Evolutionary conservation across 2,329 filamentous ascomycete species (phyloP), one percentile per base, ranked within the genome.

Genomic region (Penicillium olsonii): DNA sequence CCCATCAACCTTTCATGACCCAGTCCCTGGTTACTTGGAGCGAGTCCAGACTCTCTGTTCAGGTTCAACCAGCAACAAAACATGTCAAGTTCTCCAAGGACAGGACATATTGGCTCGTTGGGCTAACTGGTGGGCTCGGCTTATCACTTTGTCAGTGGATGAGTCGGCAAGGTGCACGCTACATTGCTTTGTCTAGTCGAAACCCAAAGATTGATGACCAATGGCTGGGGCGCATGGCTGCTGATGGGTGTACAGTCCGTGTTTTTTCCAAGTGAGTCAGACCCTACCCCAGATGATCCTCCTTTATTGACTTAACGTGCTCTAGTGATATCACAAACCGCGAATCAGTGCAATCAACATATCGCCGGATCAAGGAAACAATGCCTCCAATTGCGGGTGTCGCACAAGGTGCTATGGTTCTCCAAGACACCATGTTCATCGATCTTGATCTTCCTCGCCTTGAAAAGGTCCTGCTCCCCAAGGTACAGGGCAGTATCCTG

Each of bases 301-400:
- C 5, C 1, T 17, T 17, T 2, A 7, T 19, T 4, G 10, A 5
- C 54, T 51, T 10, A 55, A 34, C 18, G 6, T 10, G n/a, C n/a
- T 19, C 5, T 3, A 61, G 58, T 42, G 58, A 61, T 24, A 59
- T 61, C 22, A 59, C 56, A 5, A 37, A 61, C 17, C 53, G 58
- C 15, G 49, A 51, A 6, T 63, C 62, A 2, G 59, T 66, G 10
- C 52, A 64, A 31, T 51, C 42, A 3, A 54, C 64, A 2, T 31
- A 61, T 24, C 40, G 48, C 3, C 41, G 67, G 10, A 66, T 74
- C 5, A 42, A 45, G 7, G 39, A 54, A 18, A 55, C 56, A 0
- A 65, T 73, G 61, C 72, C 72, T 4, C 60, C 62, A 0, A 62
- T 75, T 14, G 65, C 56, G 1, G 72, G 72, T 31, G 70, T 74